phyloP scores from a whole-genome alignment of 345 rosid genomes.

The Odontarrhena argentea region DNA sequence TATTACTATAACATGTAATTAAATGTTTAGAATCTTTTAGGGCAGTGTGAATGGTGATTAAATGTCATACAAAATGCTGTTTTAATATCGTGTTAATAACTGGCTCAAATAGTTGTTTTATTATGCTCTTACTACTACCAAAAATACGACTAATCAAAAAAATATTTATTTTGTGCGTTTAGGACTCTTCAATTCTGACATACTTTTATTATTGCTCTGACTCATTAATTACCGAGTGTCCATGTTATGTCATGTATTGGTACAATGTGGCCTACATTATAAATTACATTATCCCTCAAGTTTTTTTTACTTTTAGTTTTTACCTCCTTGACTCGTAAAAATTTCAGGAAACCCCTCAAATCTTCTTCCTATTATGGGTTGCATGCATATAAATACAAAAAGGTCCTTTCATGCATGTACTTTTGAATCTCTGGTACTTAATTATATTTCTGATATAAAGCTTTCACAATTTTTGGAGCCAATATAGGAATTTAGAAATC shows the following conservation, averaged over 20 bases:
- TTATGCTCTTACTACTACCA: neutral
- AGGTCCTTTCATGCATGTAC: neutral
- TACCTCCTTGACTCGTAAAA: neutral
- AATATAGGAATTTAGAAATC: neutral
- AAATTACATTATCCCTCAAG: slow-evolving; percentile 1
- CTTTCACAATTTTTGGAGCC: neutral
- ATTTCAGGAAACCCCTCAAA: neutral
- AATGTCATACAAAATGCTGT: neutral
- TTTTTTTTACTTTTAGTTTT: neutral
- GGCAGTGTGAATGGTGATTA: neutral
- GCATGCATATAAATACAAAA: no score
- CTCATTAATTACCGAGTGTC: neutral
- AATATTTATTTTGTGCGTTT: neutral
- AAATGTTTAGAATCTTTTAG: neutral
- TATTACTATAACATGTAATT: neutral
- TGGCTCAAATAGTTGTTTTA: neutral
- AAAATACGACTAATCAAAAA: slow-evolving; percentile 2
- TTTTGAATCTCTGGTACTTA: neutral
- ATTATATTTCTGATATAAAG: neutral
- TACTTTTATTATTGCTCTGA: slow-evolving; percentile 1
- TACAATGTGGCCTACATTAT: neutral
- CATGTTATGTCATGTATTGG: neutral
- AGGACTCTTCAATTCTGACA: slow-evolving; percentile 10
- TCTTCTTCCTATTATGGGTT: neutral
- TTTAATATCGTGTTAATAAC: slow-evolving; percentile 3